These are phyloP conservation scores for Viridothelium virens DNA, from an alignment of 495 filamentous ascomycete species.

Conservation along the genomic window DNA sequence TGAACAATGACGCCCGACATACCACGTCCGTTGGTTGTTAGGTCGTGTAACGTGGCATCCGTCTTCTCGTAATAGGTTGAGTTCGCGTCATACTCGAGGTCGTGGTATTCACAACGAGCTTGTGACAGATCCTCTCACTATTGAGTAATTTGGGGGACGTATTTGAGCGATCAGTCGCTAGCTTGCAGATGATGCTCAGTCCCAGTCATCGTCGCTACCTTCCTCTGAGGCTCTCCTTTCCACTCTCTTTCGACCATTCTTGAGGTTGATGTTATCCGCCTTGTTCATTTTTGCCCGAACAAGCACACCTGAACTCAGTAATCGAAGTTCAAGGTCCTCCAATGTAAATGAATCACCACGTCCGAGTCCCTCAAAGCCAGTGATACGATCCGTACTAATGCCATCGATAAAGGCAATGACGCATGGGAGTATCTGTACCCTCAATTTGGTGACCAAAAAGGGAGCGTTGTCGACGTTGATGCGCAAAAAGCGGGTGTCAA, in stretches of 20 bases:
- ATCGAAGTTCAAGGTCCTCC: slow-evolving; percentile 53
- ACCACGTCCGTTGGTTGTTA: too few relatives aligned
- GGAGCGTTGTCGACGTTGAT: slow-evolving; percentile 67
- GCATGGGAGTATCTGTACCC: slow-evolving; percentile 64
- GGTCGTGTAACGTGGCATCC: too few relatives aligned
- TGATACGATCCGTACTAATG: slow-evolving; percentile 55
- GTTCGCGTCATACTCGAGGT: not conserved
- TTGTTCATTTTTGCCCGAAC: slow-evolving; percentile 45
- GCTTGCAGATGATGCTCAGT: slow-evolving; percentile 38
- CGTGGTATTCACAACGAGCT: not conserved
- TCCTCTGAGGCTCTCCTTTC: slow-evolving; percentile 31
- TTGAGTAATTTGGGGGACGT: not conserved
- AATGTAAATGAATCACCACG: slow-evolving; percentile 55
- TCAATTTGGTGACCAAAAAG: slow-evolving; percentile 63
- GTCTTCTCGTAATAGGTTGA: not conserved
- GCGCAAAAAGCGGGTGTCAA: slow-evolving; percentile 59
- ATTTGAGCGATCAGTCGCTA: not conserved
- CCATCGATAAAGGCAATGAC: slow-evolving; percentile 68
- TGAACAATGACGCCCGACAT: too few relatives aligned
- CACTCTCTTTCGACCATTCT: slow-evolving; percentile 13
- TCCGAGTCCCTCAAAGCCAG: slow-evolving; percentile 68
- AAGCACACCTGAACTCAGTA: slow-evolving; percentile 53
- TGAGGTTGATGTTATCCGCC: slow-evolving; percentile 30
- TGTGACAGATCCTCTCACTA: not conserved
- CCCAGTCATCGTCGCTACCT: slow-evolving; percentile 53